Evolutionary conservation across 495 filamentous ascomycete genomes (phyloP), one percentile per base, ranked within the genome.

Genomic region (Tricharina praecox): DNA sequence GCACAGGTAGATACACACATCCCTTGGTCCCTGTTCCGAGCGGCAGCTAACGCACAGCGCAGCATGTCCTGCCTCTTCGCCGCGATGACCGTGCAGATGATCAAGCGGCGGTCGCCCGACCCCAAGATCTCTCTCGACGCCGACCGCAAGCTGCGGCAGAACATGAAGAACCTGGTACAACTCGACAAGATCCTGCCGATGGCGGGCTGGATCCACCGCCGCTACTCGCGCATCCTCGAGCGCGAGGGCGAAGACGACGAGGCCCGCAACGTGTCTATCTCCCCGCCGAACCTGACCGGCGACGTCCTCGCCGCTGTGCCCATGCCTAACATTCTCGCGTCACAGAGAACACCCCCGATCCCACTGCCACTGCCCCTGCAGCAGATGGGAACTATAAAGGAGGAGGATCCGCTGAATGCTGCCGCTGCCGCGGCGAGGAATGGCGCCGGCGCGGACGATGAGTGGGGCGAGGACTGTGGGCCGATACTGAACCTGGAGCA

Each of bases 401-500:
- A 43, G 40, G 1, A 74, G 56, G 18, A 70, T 48, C n/a, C 70
- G 5, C 67, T 63, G 35, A 66, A 53, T 0, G 52, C 53, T 2
- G 71, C 69, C 2, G 72, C 58, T 2, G 72, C 39, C 3, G 38
- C 55, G 9, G 68, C 55, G 9, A 64, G 63, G 21, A 67, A 60
- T 0, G 66, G 53, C 3, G 68, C 69, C n/a, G 45, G 69, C 73
- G 4, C 73, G 63, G 49, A 64, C 63, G 49, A 73, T 70, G 23
- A 74, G 59, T 1, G 73, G 42, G 0, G 67, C 1, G 8, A 26
- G 24, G 23, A 43, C 18, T 40, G 37, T 40, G 40, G 5, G 8
- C 40, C 24, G 24, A 8, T 43, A 26, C 40, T 43, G 18, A 24
- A 43, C 24, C 13, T 43, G 40, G 40, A 43, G 18, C 40, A 43